Percentiles rank a stretch among this genome's conserved stretches.
phyloP scores from a whole-genome alignment of 768 basidiomycete species.

The Tricholoma sp. region DNA sequence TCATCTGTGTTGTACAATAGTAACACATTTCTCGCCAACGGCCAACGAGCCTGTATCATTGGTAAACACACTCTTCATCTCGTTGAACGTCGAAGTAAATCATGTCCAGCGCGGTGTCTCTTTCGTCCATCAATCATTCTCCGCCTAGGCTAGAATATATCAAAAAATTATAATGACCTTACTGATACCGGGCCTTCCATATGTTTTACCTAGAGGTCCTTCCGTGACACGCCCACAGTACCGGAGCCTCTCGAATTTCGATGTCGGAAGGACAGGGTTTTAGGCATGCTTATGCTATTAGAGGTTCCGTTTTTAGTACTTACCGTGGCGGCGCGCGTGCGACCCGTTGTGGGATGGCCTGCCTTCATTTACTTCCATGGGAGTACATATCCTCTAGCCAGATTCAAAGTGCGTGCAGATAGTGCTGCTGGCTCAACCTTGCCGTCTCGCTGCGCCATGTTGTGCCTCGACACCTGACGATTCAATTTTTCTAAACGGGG shows the following conservation, averaged over 20 bases:
- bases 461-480: too few species aligned
- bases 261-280: conserved; percentile 54
- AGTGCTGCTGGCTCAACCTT: too few species aligned
- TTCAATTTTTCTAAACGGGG: too few species aligned
- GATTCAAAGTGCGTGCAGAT: background rate
- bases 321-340: too few species aligned
- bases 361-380: conserved; percentile 70
- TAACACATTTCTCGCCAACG: too few species aligned
- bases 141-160: conserved; percentile 61
- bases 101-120: background rate
- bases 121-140: conserved; percentile 55
- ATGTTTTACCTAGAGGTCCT: conserved; percentile 58
- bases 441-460: too few species aligned
- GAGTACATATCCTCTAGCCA: conserved; percentile 33
- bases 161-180: conserved; percentile 54
- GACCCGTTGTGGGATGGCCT: conserved; percentile 60
- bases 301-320: conserved; percentile 48
- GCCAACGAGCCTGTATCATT: too few species aligned
- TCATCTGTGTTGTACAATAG: too few species aligned
- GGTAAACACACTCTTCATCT: too few species aligned
- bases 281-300: too few species aligned
- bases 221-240: conserved; percentile 31
- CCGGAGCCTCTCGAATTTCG: conserved; percentile 50
- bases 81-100: background rate
- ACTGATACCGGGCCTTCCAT: conserved; percentile 40